These are phyloP conservation scores for Hirsutella rhossiliensis DNA, from an alignment of 2,329 filamentous ascomycete genomes.

Conservation along the genomic window DNA sequence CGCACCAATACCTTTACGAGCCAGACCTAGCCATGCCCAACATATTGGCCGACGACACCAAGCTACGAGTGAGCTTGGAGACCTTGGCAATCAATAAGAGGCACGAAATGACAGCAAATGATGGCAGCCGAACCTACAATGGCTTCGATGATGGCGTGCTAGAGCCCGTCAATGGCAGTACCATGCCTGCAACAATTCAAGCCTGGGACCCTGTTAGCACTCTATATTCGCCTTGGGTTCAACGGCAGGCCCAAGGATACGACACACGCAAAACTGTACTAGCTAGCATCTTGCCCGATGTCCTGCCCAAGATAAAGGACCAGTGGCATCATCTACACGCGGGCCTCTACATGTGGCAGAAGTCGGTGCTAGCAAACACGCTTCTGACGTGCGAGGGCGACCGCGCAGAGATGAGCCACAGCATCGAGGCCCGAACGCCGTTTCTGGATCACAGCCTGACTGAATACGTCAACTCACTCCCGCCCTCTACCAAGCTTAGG, in stretches of 20 bases:
- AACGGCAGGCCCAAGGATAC: not conserved
- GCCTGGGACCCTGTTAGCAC: not conserved
- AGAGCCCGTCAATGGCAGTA: not conserved
- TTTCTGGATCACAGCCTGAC: constrained; percentile 16
- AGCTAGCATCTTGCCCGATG: not conserved
- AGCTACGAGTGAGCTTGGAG: not conserved
- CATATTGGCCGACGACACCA: constrained; percentile 6
- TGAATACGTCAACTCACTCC: constrained; percentile 4
- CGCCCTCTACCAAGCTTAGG: constrained; percentile 2
- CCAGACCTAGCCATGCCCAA: constrained; percentile 25
- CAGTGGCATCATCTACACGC: constrained; percentile 2
- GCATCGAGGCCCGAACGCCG: constrained; percentile 20
- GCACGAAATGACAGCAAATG: no score
- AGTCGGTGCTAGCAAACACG: constrained; percentile 11
- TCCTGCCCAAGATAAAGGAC: not conserved
- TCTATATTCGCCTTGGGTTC: not conserved
- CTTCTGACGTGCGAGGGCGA: constrained; percentile 19
- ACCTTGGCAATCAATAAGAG: not conserved
- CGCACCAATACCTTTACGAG: constrained; percentile 35
- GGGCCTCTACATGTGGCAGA: constrained; percentile 2
- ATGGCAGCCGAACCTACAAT: no score
- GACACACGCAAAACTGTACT: not conserved
- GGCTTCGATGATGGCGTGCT: no score
- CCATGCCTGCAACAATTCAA: not conserved
- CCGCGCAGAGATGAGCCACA: constrained; percentile 22